Evolutionary conservation across 179 eudicot genomes (phyloP), one percentile per base, ranked within the genome.

Genomic region (Patellifolia procumbens): DNA sequence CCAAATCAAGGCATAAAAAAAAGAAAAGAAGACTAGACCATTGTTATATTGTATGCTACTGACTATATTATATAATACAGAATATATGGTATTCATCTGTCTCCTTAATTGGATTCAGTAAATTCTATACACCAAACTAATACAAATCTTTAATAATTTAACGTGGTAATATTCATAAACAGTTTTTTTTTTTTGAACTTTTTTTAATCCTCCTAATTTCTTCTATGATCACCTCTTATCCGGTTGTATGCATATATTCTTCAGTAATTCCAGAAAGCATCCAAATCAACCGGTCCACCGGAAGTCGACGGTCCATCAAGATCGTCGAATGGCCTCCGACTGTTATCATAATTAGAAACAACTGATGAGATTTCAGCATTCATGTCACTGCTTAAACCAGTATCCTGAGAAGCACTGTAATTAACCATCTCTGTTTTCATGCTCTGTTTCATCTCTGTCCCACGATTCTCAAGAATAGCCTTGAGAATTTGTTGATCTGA

Each of bases 291-390:
- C n/a, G 79, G 87, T 43, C 89, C 91, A 65, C 68, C 81, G 24
- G 88, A 85, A 53, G 79, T 68, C 12, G 90, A 83, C 10, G 92
- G 87, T 8, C 80, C 82, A 49, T 78, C 89, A 12, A 58, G 87
- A 70, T 86, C 90, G 46, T 86, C 87, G 66, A 91, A 83, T 9
- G 80, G 68, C 66, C 77, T 73, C 75, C 79, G 82, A 20, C 81
- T 81, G 77, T 83, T 70, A 11, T 81, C 89, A 46, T 84, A 81
- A 71, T 83, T 89, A 22, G 93, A 90, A 43, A 85, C 79, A 11
- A 76, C 89, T 1, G 93, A 88, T 0, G 92, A 85, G 53, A 83
- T 90, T 45, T 87, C 92, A 66, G 82, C 83, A 77, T 88, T 91
- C 76, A 86, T 74, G 34, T 90, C 91, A 72, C 78, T 85, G 70